Base-by-base conservation (phyloP, 352 stramenopile genomes). In the Blastocystis sp. region DNA sequence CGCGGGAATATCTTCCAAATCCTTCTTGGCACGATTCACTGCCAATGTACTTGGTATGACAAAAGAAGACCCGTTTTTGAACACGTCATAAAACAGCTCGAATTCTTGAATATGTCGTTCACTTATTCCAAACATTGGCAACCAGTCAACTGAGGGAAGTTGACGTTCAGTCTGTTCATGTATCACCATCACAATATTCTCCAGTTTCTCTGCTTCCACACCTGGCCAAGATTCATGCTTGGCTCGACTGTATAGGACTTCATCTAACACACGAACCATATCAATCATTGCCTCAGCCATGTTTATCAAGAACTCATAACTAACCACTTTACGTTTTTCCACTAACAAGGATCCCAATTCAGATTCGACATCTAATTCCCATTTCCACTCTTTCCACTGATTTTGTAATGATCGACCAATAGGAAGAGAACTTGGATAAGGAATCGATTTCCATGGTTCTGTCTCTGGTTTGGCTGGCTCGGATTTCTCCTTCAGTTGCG, bases 191-290 rank as follows among this genome's bases (percentile, higher is more conserved):
- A 16, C 11, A 4, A 80, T 16, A 29, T 61, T 39, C 24, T 29
- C 43, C n/a, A 80, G 27, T 54, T 61, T 39, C 24, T 51, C 27
- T 24, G 27, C 12, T 27, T 80, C 69, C 1, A 80, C 32, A n/a
- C 69, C 69, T 14, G 14, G 16, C 69, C 69, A 80, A 1, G 39
- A 51, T 80, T 80, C 69, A 2, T 61, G 21, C 43, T n/a, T n/a
- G 39, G 69, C 69, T 32, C 69, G 42, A 32, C 59, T 39, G 12
- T 52, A 35, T 0, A 80, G 69, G 7, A 29, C 11, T 63, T 80
- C 69, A 27, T 80, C 69, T 1, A 80, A 27, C 4, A 24, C 58
- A 27, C 69, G 69, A 58, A 80, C 37, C 14, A 80, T 54, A n/a
- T 80, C 69, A 32, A 37, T 32, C 14, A 14, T 52, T 24, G 21